Percentiles rank a stretch among this genome's conserved stretches.
These are phyloP conservation scores for Pontederia crassipes DNA, from an alignment of 176 grass and related monocot genomes.

Conservation along the genomic window DNA sequence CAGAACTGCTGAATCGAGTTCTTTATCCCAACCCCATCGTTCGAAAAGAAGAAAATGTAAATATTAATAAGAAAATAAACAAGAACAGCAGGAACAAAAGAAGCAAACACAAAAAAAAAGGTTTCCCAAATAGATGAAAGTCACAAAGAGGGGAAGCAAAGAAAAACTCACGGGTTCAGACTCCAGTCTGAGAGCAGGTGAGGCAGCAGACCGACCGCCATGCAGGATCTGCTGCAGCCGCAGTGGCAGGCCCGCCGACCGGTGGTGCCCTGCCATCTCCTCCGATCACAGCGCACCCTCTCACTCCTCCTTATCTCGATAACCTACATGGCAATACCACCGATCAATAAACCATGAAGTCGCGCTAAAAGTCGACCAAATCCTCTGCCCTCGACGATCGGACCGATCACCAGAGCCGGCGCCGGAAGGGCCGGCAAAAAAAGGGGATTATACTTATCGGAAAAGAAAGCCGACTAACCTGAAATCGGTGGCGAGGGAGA, in stretches of 20 bases:
- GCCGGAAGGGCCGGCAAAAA: conserved; percentile 8
- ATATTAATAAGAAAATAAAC: conserved; percentile 1
- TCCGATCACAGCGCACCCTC: conserved; percentile 31
- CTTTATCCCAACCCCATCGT: too few relatives aligned
- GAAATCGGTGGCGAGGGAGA: background rate
- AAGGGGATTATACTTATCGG: background rate
- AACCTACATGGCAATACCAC: conserved; percentile 4
- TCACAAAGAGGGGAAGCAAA: background rate
- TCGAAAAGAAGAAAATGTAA: too few relatives aligned
- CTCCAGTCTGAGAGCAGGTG: conserved; percentile 80
- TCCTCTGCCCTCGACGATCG: background rate
- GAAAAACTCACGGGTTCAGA: conserved; percentile 58
- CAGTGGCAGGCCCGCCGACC: conserved; percentile 59
- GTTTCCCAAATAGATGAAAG: background rate
- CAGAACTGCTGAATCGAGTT: too few relatives aligned
- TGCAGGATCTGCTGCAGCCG: conserved; percentile 92
- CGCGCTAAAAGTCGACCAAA: background rate
- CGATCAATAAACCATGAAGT: conserved; percentile 19
- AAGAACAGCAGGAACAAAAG: conserved; percentile 24
- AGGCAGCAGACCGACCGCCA: conserved; percentile 46
- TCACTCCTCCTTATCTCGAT: conserved; percentile 41
- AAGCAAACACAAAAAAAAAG: conserved; percentile 4
- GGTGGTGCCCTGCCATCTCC: conserved; percentile 60
- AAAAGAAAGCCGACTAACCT: background rate
- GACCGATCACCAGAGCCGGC: background rate